Evolutionary conservation across 345 rosid species (phyloP), one percentile per base, ranked within the genome.

Genomic region (Aquilaria malaccensis): DNA sequence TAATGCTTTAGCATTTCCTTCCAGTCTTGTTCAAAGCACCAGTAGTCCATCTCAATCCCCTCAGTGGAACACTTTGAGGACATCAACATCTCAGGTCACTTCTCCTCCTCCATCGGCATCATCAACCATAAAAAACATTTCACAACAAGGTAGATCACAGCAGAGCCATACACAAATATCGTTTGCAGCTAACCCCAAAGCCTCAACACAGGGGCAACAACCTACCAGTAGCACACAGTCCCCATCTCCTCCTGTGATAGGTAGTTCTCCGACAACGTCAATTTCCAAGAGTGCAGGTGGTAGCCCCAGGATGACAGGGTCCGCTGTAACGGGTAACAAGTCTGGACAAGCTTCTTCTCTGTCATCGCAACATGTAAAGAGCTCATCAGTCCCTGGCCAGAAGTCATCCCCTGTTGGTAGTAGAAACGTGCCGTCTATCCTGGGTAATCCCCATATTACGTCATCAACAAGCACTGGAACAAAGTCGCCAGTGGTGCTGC

Each of bases 271-370:
- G 2, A 73, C 91, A 10, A 85, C 96, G 30, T 87, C 97, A 0
- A 72, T 91, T 57, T 90, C 99, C 50, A 91, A 89, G 75, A 81
- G 89, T 57, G 79, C 93, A 5, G 83, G 96, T 50, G 99, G 95
- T 59, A 91, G 96, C 72, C 99, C 97, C 22, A 81, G 93, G 71
- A 86, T 96, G 53, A 78, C 81, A 22, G 67, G 81, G 54, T 76
- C 92, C 9, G 63, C 82, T 7, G 80, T 95, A 31, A 66, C 85
- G 0, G 77, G 73, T 63, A 88, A 83, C 74, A 95, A 88, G 72
- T 70, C 75, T 61, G 85, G 84, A 50, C 99, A 88, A 70, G 76
- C 83, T 64, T 79, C 96, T 7, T 22, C 76, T 2, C 63, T 85
- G 37, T 75, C 93, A 32, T 74, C 91, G 37, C 96, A 86, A 72